A percentile compares a stretch with the other conserved stretches of the same genome.
Evolutionary conservation across 306 rosid genomes (phyloP).

Genomic region (Ceratonia siliqua): DNA sequence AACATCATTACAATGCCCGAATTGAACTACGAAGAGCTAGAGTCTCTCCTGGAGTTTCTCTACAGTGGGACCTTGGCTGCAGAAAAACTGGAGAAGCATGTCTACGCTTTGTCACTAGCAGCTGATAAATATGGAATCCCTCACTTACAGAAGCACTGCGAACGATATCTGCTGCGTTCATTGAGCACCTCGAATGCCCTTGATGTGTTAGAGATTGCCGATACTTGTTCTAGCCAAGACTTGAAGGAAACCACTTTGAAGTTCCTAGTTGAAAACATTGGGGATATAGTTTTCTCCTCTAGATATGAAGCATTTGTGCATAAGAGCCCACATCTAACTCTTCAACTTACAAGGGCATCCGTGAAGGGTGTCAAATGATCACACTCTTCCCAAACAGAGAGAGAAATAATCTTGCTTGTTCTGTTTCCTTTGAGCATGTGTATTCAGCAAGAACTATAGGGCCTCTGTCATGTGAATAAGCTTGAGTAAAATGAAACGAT

Average conservation of each 20-base stretch:
- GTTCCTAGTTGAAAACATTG: constrained; percentile 60
- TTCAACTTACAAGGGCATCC: constrained; percentile 66
- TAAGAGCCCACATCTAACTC: constrained; percentile 68
- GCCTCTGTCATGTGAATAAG: neutral
- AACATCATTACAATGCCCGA: constrained; percentile 56
- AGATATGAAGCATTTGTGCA: constrained; percentile 63
- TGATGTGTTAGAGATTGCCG: constrained; percentile 64
- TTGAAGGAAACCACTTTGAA: constrained; percentile 60
- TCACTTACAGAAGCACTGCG: constrained; percentile 61
- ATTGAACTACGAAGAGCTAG: constrained; percentile 60
- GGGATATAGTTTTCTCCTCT: constrained; percentile 46
- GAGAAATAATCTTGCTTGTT: neutral
- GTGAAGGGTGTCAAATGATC: constrained; percentile 42
- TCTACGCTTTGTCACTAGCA: constrained; percentile 59
- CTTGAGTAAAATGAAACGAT: neutral
- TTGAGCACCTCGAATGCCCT: constrained; percentile 55
- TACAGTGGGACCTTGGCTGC: constrained; percentile 54
- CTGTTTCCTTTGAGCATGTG: neutral
- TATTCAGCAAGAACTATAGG: neutral
- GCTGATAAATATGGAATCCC: constrained; percentile 79
- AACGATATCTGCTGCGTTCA: constrained; percentile 48
- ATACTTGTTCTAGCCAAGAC: constrained; percentile 48
- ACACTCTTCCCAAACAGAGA: neutral
- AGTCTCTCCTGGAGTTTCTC: constrained; percentile 66
- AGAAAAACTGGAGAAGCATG: constrained; percentile 62